phyloP scores from a whole-genome alignment of 805 yeast genomes.

The Sugiyamaella americana region DNA sequence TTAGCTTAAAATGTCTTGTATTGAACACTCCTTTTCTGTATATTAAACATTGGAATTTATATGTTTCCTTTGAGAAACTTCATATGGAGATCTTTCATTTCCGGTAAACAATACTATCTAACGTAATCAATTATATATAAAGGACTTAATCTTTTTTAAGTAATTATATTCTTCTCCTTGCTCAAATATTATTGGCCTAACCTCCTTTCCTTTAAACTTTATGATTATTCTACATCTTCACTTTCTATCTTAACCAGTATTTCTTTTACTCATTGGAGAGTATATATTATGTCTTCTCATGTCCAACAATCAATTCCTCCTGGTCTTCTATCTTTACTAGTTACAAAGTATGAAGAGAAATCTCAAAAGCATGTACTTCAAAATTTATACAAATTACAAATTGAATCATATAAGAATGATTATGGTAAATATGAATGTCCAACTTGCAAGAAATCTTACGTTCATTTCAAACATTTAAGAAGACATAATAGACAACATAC shows the following conservation, averaged over 20 bases:
- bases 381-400: not conserved
- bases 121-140: no score
- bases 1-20: not conserved
- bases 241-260: no score
- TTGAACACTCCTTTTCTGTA: not conserved
- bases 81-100: not conserved
- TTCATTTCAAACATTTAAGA: constrained; percentile 65
- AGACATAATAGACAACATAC: constrained; percentile 78
- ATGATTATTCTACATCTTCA: no score
- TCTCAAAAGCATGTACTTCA: not conserved
- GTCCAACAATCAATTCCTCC: not conserved
- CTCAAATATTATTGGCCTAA: no score
- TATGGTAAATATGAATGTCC: constrained; percentile 16
- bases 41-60: not conserved
- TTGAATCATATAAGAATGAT: constrained; percentile 4
- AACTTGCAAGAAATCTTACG: constrained; percentile 24
- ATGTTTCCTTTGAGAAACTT: not conserved
- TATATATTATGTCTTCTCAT: not conserved
- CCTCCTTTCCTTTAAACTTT: no score
- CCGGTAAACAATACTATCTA: not conserved
- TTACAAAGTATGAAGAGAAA: not conserved
- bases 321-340: not conserved
- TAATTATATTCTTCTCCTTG: no score
- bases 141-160: no score
- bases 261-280: no score